Evolutionary conservation across 768 basidiomycete species (phyloP).

Genomic region (Termitomyces sp.): DNA sequence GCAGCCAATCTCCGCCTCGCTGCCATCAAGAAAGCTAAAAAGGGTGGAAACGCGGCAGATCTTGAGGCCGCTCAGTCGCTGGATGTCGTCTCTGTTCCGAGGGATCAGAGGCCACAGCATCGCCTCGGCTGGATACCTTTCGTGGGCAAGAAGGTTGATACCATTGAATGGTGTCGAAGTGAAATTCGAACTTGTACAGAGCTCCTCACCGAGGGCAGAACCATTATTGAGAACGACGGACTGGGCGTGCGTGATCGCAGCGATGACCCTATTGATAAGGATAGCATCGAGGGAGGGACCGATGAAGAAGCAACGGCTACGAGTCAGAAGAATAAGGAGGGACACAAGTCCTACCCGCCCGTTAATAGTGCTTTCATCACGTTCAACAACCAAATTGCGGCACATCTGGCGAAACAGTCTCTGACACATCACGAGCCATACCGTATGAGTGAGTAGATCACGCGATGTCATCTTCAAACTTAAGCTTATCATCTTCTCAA

Average conservation of each 20-base stretch:
- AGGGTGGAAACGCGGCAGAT: slow-evolving; percentile 22
- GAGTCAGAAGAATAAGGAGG: slow-evolving; percentile 6
- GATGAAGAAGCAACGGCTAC: slow-evolving; percentile 1
- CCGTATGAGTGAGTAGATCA: slow-evolving; percentile 51
- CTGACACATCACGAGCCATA: slow-evolving; percentile 80
- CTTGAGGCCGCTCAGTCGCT: slow-evolving; percentile 18
- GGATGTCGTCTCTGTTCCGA: slow-evolving; percentile 46
- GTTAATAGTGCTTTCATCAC: slow-evolving; percentile 79
- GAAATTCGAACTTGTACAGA: slow-evolving; percentile 60
- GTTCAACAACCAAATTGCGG: slow-evolving; percentile 90
- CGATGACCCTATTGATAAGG: slow-evolving; percentile 4
- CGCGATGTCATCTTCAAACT: neutral
- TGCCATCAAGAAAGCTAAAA: slow-evolving; percentile 41
- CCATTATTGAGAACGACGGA: slow-evolving; percentile 26
- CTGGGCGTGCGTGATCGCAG: slow-evolving; percentile 17
- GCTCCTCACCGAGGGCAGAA: slow-evolving; percentile 48
- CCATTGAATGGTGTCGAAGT: slow-evolving; percentile 82
- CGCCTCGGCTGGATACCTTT: slow-evolving; percentile 60
- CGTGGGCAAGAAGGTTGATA: slow-evolving; percentile 85
- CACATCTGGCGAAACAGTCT: slow-evolving; percentile 78
- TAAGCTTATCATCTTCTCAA: neutral
- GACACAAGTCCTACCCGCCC: slow-evolving; percentile 42
- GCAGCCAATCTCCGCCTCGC: slow-evolving; percentile 68
- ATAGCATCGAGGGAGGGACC: slow-evolving; percentile 8
- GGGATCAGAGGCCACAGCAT: slow-evolving; percentile 72